Percentiles rank a stretch among this genome's conserved stretches.
phyloP scores from a whole-genome alignment of 2,329 filamentous ascomycete genomes.

The Fonsecaea monophora region DNA sequence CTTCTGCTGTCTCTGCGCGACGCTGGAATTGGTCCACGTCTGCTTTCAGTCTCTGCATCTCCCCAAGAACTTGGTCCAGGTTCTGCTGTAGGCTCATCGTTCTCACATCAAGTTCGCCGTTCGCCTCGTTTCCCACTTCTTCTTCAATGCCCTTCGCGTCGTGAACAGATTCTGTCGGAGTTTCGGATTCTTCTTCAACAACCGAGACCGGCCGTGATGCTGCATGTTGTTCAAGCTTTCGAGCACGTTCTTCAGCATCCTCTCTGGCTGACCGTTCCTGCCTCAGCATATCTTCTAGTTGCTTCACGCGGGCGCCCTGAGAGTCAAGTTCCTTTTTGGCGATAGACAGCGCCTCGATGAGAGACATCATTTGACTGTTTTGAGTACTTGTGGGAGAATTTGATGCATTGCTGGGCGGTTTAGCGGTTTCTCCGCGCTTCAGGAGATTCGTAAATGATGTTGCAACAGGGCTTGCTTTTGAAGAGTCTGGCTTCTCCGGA shows the following conservation, averaged over 20 bases:
- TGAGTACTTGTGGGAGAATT: conserved; percentile 59
- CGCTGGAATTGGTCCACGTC: conserved; percentile 79
- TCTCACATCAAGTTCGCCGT: conserved; percentile 51
- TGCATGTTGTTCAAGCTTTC: conserved; percentile 69
- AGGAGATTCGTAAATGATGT: conserved; percentile 64
- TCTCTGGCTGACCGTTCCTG: conserved; percentile 83
- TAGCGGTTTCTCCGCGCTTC: conserved; percentile 77
- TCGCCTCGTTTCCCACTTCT: conserved; percentile 36
- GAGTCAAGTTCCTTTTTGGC: conserved; percentile 86
- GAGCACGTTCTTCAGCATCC: conserved; percentile 80
- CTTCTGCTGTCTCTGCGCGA: conserved; percentile 80
- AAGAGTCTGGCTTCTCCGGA: conserved; percentile 86
- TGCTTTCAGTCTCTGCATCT: conserved; percentile 80
- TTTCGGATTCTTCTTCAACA: conserved; percentile 44
- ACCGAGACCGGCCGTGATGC: conserved; percentile 47
- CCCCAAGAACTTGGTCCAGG: conserved; percentile 75
- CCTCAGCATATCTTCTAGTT: conserved; percentile 77
- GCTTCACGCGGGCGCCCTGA: conserved; percentile 79
- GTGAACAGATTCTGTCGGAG: conserved; percentile 24
- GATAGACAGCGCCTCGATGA: conserved; percentile 82
- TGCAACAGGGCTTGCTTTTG: conserved; percentile 55
- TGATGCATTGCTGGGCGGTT: conserved; percentile 61
- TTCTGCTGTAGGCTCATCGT: conserved; percentile 67
- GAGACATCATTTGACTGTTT: conserved; percentile 76
- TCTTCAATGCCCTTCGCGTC: conserved; percentile 33